A percentile compares a stretch with the other conserved stretches of the same genome.
Conservation (phyloP, 2,329 filamentous ascomycete species). For the Colletotrichum sp. region DNA sequence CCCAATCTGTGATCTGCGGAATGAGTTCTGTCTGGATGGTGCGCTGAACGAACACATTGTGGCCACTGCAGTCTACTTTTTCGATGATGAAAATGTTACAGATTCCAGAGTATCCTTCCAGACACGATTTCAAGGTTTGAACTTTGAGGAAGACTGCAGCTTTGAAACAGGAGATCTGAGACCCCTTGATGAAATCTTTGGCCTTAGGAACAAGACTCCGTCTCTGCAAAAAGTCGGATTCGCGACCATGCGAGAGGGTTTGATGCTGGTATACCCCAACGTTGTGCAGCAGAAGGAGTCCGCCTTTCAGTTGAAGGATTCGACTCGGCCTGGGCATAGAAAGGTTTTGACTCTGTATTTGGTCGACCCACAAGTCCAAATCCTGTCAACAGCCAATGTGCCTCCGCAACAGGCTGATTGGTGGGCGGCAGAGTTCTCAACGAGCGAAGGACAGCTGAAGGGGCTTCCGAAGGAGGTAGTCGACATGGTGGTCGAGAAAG, state of each 20-base stretch:
- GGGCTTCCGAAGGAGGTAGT: background rate
- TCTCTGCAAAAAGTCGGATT: background rate
- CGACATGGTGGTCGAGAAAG: background rate
- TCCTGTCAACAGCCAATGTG: conserved; percentile 23
- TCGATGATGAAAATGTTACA: conserved; percentile 33
- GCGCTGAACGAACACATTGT: conserved; percentile 27
- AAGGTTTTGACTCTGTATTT: conserved; percentile 21
- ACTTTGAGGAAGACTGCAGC: background rate
- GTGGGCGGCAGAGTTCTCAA: background rate
- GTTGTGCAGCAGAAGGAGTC: conserved; percentile 14
- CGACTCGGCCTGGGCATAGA: conserved; percentile 13
- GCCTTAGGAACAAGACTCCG: background rate
- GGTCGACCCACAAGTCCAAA: conserved; percentile 23
- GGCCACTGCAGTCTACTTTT: conserved; percentile 31
- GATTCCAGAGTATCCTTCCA: background rate
- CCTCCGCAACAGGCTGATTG: conserved; percentile 22
- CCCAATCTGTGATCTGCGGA: background rate
- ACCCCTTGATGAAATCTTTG: background rate
- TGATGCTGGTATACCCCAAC: conserved; percentile 18
- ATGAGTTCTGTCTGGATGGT: background rate
- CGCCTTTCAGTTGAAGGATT: conserved; percentile 16
- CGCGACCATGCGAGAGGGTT: conserved; percentile 9
- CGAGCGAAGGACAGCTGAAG: background rate
- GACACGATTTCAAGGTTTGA: background rate
- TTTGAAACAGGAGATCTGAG: background rate